phyloP scores from a whole-genome alignment of 1,139 yeast genomes.

The Magnusiomyces suaveolens region DNA sequence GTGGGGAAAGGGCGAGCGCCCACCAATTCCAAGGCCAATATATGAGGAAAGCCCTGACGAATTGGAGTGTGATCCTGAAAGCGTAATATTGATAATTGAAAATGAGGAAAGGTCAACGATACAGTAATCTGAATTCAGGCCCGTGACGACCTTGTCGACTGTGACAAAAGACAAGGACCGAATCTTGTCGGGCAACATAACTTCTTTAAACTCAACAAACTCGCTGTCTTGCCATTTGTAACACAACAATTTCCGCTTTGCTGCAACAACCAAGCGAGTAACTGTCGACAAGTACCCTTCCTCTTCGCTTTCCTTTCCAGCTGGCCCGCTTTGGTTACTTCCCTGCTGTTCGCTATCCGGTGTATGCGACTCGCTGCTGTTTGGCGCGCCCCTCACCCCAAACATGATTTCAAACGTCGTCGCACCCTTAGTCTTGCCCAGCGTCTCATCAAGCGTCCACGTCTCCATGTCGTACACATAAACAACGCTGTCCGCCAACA shows the following conservation, averaged over 20 bases:
- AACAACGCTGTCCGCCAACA: slow-evolving; percentile 29
- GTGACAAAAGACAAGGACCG: slow-evolving; percentile 31
- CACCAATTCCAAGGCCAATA: slow-evolving; percentile 18
- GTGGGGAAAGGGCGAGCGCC: slow-evolving; percentile 17
- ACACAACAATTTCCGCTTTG: slow-evolving; percentile 30
- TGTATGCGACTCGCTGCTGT: too few relatives aligned
- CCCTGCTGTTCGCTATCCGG: too few relatives aligned
- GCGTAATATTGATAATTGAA: slow-evolving; percentile 1
- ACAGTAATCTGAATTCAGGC: slow-evolving; percentile 27
- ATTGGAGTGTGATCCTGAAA: slow-evolving; percentile 4
- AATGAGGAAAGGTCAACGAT: slow-evolving; percentile 19
- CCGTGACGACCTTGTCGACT: slow-evolving; percentile 30
- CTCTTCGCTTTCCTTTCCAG: not conserved
- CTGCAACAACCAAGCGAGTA: slow-evolving; percentile 32
- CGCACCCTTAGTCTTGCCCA: slow-evolving; percentile 33
- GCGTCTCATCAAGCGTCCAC: slow-evolving; percentile 27
- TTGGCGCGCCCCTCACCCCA: slow-evolving; percentile 18
- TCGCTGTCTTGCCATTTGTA: slow-evolving; percentile 35
- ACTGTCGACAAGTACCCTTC: slow-evolving; percentile 12
- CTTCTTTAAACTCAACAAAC: slow-evolving; percentile 27
- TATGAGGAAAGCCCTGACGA: slow-evolving; percentile 19
- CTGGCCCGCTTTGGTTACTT: not conserved
- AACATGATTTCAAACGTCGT: slow-evolving; percentile 26
- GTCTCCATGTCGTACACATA: slow-evolving; percentile 31
- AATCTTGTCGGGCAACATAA: slow-evolving; percentile 32